These are phyloP conservation scores for Castanospermum australe DNA, from an alignment of 306 rosid species.

Conservation along the genomic window DNA sequence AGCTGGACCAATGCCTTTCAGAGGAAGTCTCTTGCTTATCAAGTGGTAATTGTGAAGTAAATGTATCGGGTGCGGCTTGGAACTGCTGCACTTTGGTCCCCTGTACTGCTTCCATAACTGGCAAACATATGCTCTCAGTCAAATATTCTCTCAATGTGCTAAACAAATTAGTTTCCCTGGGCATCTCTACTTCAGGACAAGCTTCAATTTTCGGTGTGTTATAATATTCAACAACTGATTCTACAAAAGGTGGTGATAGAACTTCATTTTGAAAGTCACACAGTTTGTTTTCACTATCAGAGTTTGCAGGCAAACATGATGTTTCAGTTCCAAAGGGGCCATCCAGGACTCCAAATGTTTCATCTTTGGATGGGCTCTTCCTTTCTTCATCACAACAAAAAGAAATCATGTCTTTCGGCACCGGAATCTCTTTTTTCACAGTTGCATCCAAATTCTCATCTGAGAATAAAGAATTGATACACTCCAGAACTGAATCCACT, in stretches of 20 bases:
- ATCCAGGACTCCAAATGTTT: neutral
- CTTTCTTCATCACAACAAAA: constrained; percentile 29
- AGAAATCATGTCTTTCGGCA: constrained; percentile 32
- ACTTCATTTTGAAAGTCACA: neutral
- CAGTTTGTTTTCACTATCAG: neutral
- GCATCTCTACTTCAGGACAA: constrained; percentile 21
- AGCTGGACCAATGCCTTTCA: constrained; percentile 18
- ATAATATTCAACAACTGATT: constrained; percentile 22
- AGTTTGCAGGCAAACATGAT: constrained; percentile 16
- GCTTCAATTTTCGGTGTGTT: constrained; percentile 2
- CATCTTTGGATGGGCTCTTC: constrained; percentile 26
- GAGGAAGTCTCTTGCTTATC: constrained; percentile 4
- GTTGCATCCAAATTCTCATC: constrained; percentile 33
- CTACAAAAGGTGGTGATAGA: constrained; percentile 30
- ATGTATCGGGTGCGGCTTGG: neutral
- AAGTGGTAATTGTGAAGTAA: neutral
- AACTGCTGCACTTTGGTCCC: constrained; percentile 23
- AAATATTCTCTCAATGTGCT: constrained; percentile 38
- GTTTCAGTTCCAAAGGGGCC: constrained; percentile 31
- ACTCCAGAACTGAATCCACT: constrained; percentile 33
- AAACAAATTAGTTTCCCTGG: constrained; percentile 31
- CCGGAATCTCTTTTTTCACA: constrained; percentile 35
- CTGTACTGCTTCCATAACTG: constrained; percentile 34
- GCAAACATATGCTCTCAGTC: constrained; percentile 28
- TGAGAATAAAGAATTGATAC: constrained; percentile 11